Percentiles rank a stretch among this genome's conserved stretches.
Evolutionary conservation across 1,139 yeast genomes (phyloP).

Genomic region (Candida tetrigidarum): DNA sequence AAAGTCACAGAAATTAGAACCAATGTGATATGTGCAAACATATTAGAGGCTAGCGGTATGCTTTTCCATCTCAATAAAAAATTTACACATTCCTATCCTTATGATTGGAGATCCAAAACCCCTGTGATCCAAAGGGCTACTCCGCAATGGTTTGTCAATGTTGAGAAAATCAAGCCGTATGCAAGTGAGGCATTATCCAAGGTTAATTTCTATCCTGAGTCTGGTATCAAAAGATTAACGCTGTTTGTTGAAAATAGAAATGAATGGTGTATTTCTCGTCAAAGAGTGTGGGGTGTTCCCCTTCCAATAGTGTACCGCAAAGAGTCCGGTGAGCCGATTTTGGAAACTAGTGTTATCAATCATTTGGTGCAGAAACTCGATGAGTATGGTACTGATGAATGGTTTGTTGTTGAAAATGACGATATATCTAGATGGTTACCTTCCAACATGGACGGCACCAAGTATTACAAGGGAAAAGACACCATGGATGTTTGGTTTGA

Average conservation of each 20-base stretch:
- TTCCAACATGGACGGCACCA: constrained; percentile 30
- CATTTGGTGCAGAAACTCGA: constrained; percentile 57
- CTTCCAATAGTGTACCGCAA: constrained; percentile 81
- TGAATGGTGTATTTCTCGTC: constrained; percentile 99
- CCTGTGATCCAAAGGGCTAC: constrained; percentile 97
- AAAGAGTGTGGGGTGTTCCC: constrained; percentile 99
- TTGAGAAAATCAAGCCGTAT: constrained; percentile 66
- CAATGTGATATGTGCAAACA: constrained; percentile 34
- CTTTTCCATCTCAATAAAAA: constrained; percentile 50
- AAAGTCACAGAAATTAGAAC: constrained; percentile 69
- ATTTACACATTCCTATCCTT: constrained; percentile 87
- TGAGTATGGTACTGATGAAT: constrained; percentile 69
- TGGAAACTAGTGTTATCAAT: constrained; percentile 54
- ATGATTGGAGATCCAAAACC: constrained; percentile 95
- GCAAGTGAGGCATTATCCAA: constrained; percentile 63
- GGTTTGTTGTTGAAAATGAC: constrained; percentile 67
- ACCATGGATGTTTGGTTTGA: constrained; percentile 99
- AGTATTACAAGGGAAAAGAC: constrained; percentile 69
- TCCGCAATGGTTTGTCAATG: constrained; percentile 96
- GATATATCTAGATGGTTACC: constrained; percentile 80
- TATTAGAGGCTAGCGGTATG: constrained; percentile 49
- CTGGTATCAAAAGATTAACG: constrained; percentile 70
- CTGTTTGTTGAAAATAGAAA: constrained; percentile 78
- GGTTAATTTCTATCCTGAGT: constrained; percentile 73
- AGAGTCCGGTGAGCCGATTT: constrained; percentile 60